Percentiles rank a stretch among this genome's conserved stretches.
These are phyloP conservation scores for Yamadazyma mexicana DNA, from an alignment of 1,139 yeast genomes.

Conservation along the genomic window DNA sequence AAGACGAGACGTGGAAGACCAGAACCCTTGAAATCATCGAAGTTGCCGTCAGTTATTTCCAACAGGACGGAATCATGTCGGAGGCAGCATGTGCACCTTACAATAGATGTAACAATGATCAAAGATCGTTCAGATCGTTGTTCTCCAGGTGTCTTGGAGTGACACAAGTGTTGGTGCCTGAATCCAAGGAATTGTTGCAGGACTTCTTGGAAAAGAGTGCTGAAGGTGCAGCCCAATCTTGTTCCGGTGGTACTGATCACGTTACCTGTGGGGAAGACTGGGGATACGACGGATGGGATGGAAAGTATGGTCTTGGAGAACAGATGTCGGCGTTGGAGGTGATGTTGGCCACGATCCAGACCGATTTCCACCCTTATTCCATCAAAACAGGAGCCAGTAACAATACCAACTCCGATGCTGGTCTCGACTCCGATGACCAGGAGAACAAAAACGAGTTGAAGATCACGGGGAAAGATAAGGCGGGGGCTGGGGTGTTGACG, in stretches of 20 bases:
- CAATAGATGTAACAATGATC: constrained; percentile 67
- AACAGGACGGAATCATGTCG: constrained; percentile 53
- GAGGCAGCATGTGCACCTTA: constrained; percentile 63
- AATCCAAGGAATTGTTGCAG: constrained; percentile 41
- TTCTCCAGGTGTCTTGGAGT: constrained; percentile 66
- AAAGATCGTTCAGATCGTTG: constrained; percentile 74
- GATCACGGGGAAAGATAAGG: constrained; percentile 40
- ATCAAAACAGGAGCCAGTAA: constrained; percentile 48
- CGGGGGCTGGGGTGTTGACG: constrained; percentile 50
- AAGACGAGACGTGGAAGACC: constrained; percentile 54
- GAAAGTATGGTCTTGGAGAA: constrained; percentile 72
- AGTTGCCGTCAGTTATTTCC: constrained; percentile 42
- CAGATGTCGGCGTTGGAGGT: constrained; percentile 71
- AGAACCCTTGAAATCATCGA: constrained; percentile 51
- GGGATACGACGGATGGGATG: constrained; percentile 60
- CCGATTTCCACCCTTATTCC: constrained; percentile 32
- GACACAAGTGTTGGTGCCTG: constrained; percentile 58
- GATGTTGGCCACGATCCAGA: constrained; percentile 39
- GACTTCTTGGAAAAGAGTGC: constrained; percentile 54
- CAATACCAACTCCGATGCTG: constrained; percentile 47
- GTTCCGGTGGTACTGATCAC: constrained; percentile 71
- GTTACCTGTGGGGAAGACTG: constrained; percentile 76
- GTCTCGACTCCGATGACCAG: constrained; percentile 29
- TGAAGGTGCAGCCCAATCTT: constrained; percentile 66
- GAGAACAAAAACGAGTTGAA: constrained; percentile 30